Evolutionary conservation across 345 rosid species (phyloP), one percentile per base, ranked within the genome.

Genomic region (Eucalyptus tenuipes): DNA sequence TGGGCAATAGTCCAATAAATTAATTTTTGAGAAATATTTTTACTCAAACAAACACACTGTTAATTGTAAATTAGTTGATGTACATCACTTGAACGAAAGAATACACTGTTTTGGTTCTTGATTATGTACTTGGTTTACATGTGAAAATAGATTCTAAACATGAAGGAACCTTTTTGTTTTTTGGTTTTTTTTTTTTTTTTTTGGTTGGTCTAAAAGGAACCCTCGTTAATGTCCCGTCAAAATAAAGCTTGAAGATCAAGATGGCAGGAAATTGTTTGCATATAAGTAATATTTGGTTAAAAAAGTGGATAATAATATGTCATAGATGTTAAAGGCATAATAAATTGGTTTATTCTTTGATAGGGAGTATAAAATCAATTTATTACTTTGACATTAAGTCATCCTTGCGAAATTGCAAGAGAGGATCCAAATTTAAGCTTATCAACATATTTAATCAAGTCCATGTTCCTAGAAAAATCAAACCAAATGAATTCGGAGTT

Each of bases 1-100:
- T 0, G 2, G 10, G 57, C 10, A 8, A 52, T 0, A 52, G 25
- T 52, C 57, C 2, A 18, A 52, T 25, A 52, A 7, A 20, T 52
- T 52, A 52, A 52, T 0, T 49, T 49, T 15, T 15, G 18, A 49
- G 13, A 2, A 4, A 4, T 14, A 5, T 49, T 50, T 50, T 18
- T 18, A 18, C 25, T 52, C 2, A 52, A 52, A 3, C 2, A 20
- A 52, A 52, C 57, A 7, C 2, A 20, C 25, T 5, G 25, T 55
- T 55, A 55, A 55, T 24, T 55, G 61, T 55, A 55, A 24, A 55
- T 55, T 55, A 29, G 29, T 55, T 14, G 37, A 64, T 64, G 37
- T n/a, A 8, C 37, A n/a, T 64, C 4, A 61, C 33, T 61, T 61
- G 71, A 1, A 2, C 37, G 8, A 61, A 61, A 61, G 20, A 29